These are phyloP conservation scores for Flaveria linearis DNA, from an alignment of 129 eudicot species.

Conservation along the genomic window DNA sequence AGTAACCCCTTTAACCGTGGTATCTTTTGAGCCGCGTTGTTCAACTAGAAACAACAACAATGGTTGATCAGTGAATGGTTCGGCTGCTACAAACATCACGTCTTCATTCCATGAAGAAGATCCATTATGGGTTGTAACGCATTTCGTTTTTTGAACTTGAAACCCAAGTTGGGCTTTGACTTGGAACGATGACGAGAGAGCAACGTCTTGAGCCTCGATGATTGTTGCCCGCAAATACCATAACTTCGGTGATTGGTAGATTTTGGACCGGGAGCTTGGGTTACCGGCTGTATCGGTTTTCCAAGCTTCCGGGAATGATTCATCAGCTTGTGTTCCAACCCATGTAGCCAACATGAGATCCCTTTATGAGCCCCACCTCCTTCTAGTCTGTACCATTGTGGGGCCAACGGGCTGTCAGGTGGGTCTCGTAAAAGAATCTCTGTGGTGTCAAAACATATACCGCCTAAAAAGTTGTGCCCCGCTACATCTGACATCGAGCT, in stretches of 20 bases:
- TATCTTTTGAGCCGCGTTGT: slow-evolving; percentile 55
- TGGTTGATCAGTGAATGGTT: slow-evolving; percentile 69
- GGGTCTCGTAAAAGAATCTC: slow-evolving; percentile 93
- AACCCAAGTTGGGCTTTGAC: slow-evolving; percentile 81
- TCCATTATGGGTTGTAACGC: slow-evolving; percentile 47
- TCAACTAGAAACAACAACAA: slow-evolving; percentile 54
- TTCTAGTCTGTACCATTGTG: slow-evolving; percentile 98
- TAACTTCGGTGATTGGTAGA: slow-evolving; percentile 85
- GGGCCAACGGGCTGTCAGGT: slow-evolving; percentile 94
- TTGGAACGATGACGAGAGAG: slow-evolving; percentile 48
- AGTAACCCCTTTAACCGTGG: slow-evolving; percentile 49
- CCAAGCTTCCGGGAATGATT: slow-evolving; percentile 91
- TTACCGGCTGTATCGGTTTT: slow-evolving; percentile 80
- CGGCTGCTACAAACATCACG: slow-evolving; percentile 82
- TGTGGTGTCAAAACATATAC: slow-evolving; percentile 80
- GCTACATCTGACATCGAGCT: slow-evolving; percentile 50
- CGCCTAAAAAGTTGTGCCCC: slow-evolving; percentile 73
- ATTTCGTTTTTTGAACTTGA: slow-evolving; percentile 71
- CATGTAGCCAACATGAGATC: slow-evolving; percentile 97
- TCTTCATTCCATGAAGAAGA: slow-evolving; percentile 87
- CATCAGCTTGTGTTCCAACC: slow-evolving; percentile 98
- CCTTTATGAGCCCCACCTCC: slow-evolving; percentile 85
- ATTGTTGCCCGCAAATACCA: slow-evolving; percentile 80
- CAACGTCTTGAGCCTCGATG: slow-evolving; percentile 76
- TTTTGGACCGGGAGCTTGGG: slow-evolving; percentile 61